phyloP scores from a whole-genome alignment of 176 grass and related monocot species.

The Lolium perenne region DNA sequence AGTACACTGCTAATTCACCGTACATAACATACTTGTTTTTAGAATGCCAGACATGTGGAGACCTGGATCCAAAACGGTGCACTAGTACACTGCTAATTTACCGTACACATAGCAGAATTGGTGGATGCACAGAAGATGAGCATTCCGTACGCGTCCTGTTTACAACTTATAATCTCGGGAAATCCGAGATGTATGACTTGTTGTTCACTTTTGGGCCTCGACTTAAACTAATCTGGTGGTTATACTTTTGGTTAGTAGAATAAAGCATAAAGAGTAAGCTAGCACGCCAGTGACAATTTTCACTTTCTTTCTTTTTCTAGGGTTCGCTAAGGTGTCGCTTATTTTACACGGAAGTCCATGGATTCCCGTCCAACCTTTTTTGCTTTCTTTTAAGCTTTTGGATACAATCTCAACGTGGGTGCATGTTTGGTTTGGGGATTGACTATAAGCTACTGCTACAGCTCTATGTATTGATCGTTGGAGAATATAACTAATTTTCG shows the following conservation, averaged over 20 bases:
- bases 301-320: slow-evolving; percentile 24
- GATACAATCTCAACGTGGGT: not conserved
- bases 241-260: slow-evolving; percentile 30
- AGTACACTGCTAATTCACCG: too few relatives aligned
- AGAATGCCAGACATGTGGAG: too few relatives aligned
- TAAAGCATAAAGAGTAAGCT: slow-evolving; percentile 38
- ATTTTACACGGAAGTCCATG: slow-evolving; percentile 45
- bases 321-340: slow-evolving; percentile 20
- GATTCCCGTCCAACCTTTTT: slow-evolving; percentile 45
- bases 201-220: slow-evolving; percentile 32
- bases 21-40: too few relatives aligned
- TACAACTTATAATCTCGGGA: not conserved
- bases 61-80: too few relatives aligned
- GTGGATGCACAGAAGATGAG: too few relatives aligned
- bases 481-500: not conserved
- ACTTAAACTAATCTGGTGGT: slow-evolving; percentile 13
- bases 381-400: slow-evolving; percentile 46
- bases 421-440: not conserved
- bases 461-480: not conserved
- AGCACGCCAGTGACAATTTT: slow-evolving; percentile 18
- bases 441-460: not conserved
- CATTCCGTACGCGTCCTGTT: too few relatives aligned
- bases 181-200: slow-evolving; percentile 36
- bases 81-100: too few relatives aligned
- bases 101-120: too few relatives aligned